These are phyloP conservation scores for Priceomyces carsonii DNA, from an alignment of 805 yeast species.

Conservation along the genomic window DNA sequence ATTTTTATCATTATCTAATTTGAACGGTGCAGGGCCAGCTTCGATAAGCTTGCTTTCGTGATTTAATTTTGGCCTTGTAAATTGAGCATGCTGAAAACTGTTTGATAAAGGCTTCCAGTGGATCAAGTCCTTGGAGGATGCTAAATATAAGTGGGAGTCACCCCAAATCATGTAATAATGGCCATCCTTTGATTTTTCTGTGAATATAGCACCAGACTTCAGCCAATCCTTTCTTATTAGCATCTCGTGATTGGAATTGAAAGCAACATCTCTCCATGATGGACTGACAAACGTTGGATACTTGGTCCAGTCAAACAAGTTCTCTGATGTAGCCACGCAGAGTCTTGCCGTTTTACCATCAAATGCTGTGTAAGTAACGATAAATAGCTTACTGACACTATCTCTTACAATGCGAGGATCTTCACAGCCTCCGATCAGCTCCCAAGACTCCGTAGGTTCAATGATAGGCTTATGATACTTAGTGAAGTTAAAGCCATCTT, in stretches of 20 bases:
- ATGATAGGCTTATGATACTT: constrained; percentile 32
- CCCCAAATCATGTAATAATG: constrained; percentile 47
- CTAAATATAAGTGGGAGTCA: constrained; percentile 39
- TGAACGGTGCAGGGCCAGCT: constrained; percentile 44
- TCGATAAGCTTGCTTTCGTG: constrained; percentile 41
- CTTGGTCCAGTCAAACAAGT: constrained; percentile 40
- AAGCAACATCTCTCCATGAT: constrained; percentile 35
- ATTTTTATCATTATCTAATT: constrained; percentile 28
- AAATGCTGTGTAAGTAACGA: constrained; percentile 43
- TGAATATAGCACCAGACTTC: constrained; percentile 43
- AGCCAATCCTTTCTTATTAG: constrained; percentile 37
- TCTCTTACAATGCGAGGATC: constrained; percentile 45
- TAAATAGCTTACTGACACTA: constrained; percentile 32
- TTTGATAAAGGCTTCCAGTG: constrained; percentile 29
- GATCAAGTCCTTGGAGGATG: constrained; percentile 33
- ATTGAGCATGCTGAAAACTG: constrained; percentile 19
- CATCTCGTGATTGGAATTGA: constrained; percentile 20
- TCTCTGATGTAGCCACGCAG: constrained; percentile 39
- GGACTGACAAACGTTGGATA: constrained; percentile 33
- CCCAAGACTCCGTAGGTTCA: constrained; percentile 40
- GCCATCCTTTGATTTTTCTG: constrained; percentile 31
- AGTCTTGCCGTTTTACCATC: constrained; percentile 35
- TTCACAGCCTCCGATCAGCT: constrained; percentile 42
- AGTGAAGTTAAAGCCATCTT: constrained; percentile 36
- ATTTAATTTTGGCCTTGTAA: constrained; percentile 26